A percentile compares a stretch with the other conserved stretches of the same genome.
Evolutionary conservation across 192 early-diverging fungal genomes (phyloP).

Genomic region (Backusella australiensis): DNA sequence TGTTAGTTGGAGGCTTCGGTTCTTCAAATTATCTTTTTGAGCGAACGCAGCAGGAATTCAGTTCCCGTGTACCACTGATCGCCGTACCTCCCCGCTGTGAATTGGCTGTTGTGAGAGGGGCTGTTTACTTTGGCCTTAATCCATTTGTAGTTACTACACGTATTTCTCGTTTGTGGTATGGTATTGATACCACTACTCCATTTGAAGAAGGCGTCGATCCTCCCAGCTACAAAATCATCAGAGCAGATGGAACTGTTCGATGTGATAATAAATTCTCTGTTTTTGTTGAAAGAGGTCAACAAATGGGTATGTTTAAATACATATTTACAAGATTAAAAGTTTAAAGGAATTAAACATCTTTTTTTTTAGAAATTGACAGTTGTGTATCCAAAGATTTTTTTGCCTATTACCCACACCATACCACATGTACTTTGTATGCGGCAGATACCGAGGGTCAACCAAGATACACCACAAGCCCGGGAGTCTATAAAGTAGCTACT

Average conservation of each 20-base stretch:
- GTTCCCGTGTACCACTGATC: constrained; percentile 42
- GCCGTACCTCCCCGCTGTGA: constrained; percentile 57
- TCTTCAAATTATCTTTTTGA: constrained; percentile 52
- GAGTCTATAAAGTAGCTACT: constrained; percentile 40
- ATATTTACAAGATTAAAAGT: not conserved
- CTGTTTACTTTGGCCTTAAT: constrained; percentile 52
- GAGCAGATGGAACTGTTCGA: constrained; percentile 43
- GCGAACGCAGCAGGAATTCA: constrained; percentile 48
- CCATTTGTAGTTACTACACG: constrained; percentile 49
- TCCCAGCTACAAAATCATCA: constrained; percentile 44
- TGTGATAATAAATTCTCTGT: constrained; percentile 51
- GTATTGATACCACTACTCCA: constrained; percentile 46
- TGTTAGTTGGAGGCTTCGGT: constrained; percentile 57
- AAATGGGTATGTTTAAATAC: constrained; percentile 19
- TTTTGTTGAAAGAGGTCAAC: constrained; percentile 39
- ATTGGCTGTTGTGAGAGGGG: constrained; percentile 54
- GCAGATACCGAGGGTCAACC: constrained; percentile 39
- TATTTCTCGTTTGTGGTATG: constrained; percentile 53
- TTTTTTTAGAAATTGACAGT: constrained; percentile 35
- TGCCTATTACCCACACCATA: constrained; percentile 44
- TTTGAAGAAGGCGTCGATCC: constrained; percentile 54
- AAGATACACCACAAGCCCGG: constrained; percentile 33
- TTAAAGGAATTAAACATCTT: not conserved
- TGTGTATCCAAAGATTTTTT: constrained; percentile 40
- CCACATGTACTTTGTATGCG: constrained; percentile 41